Conservation (phyloP, 257 asterid genomes). For the Rehmannia glutinosa region DNA sequence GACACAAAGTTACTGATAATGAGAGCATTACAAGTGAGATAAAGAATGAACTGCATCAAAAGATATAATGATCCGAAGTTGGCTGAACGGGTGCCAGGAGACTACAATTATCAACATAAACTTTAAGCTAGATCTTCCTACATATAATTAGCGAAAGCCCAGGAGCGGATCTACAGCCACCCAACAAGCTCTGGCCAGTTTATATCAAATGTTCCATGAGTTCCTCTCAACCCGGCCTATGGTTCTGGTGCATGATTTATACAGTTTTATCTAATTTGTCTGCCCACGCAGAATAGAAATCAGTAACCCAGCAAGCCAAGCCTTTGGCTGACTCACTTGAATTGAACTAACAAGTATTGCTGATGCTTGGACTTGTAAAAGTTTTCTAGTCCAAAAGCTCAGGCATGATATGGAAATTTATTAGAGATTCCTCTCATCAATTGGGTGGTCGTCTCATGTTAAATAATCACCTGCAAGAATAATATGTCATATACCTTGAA, state of each 20-base stretch:
- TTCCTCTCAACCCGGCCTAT: neutral
- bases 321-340: neutral
- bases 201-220: neutral
- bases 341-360: neutral
- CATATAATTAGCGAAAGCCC: neutral
- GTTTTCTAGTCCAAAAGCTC: conserved; percentile 5
- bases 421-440: neutral
- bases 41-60: neutral
- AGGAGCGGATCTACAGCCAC: neutral
- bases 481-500: conserved; percentile 66
- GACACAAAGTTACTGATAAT: neutral
- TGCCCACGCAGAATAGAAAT: neutral
- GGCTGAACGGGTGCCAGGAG: neutral
- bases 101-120: neutral
- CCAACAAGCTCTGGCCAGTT: neutral
- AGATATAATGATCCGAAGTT: neutral
- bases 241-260: neutral
- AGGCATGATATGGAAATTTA: neutral
- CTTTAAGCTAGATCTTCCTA: neutral
- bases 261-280: neutral
- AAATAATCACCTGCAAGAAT: neutral
- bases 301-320: conserved; percentile 4
- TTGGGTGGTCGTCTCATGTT: neutral
- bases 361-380: neutral
- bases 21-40: neutral